These are phyloP conservation scores for Vaccinium macrocarpon DNA, from an alignment of 148 eudicot species.

Conservation along the genomic window DNA sequence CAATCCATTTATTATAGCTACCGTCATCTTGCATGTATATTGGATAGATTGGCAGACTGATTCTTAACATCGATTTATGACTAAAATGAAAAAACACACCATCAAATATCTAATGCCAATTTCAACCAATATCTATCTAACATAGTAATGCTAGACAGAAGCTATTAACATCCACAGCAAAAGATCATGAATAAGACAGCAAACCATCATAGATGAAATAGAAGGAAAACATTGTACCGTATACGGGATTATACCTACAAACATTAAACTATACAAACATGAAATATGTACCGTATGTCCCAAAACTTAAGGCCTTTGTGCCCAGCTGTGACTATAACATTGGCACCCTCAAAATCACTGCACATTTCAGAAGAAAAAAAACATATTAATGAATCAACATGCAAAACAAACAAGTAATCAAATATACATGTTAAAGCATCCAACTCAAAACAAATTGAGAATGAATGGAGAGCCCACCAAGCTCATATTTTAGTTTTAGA, in stretches of 20 bases:
- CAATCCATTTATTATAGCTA: neutral
- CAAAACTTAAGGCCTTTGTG: constrained; percentile 84
- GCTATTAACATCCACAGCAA: neutral
- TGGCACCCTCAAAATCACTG: constrained; percentile 70
- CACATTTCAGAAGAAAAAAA: constrained; percentile 3
- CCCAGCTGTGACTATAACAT: constrained; percentile 80
- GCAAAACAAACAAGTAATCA: neutral
- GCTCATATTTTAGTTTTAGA: too few species aligned
- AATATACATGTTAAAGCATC: neutral
- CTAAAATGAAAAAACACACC: neutral
- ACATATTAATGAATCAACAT: neutral
- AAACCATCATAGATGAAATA: neutral
- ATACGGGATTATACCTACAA: neutral
- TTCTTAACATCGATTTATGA: neutral
- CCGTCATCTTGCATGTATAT: neutral
- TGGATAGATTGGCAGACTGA: neutral
- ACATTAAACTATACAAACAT: neutral
- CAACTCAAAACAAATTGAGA: too few species aligned
- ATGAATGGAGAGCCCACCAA: too few species aligned
- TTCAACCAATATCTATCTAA: neutral
- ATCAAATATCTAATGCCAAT: neutral
- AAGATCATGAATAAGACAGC: neutral
- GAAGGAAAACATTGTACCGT: neutral
- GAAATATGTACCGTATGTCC: constrained; percentile 73
- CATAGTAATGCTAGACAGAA: neutral